Base-by-base conservation (phyloP, 192 early-diverging fungal genomes). In the Podila epicladia region DNA sequence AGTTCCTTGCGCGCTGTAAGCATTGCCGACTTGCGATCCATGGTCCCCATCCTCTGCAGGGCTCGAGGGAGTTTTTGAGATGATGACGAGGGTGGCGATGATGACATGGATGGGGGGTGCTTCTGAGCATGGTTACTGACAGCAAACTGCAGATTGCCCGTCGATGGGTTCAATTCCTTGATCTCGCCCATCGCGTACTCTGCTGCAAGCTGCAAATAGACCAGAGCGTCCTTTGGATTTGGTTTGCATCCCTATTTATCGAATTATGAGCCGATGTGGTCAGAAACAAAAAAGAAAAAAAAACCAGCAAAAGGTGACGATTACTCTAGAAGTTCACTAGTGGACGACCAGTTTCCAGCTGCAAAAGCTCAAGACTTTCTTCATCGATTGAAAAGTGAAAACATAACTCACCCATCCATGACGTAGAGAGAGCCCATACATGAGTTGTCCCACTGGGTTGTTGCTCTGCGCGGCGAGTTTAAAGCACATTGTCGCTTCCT, bases 351-450 rank as follows among this genome's bases (percentile, higher is more conserved):
- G 24, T 57, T n/a, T 1, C 20, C 5, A 32, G 32, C 5, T 7
- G 33, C 3, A 33, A 58, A 28, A 22, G 26, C 6, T 8, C 35
- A 58, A 58, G 13, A 45, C 41, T 45, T 45, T 15, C 15, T 17
- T 45, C 41, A 17, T 45, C 41, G n/a, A 26, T 31, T 35, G 33
- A 41, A n/a, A 57, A 57, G 67, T 53, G 13, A 28, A 58, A 73
- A 22, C 17, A 5, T 51, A n/a, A 48, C 82, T 76, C 84, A 87
- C 93, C 94, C 94, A 95, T 31, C 94, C 94, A 72, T 95, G 94
- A 9, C 94, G 86, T 1, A 94, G 82, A 17, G 94, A 93, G 24
- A 95, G 84, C 15, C 93, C 94, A 65, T 91, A 94, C 72, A 95
- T 87, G 67, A 95, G 87, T 86, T 93, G 90, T 13, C 94, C 93